Conservation (phyloP, 768 basidiomycete genomes). For the Sarcodon sp. region DNA sequence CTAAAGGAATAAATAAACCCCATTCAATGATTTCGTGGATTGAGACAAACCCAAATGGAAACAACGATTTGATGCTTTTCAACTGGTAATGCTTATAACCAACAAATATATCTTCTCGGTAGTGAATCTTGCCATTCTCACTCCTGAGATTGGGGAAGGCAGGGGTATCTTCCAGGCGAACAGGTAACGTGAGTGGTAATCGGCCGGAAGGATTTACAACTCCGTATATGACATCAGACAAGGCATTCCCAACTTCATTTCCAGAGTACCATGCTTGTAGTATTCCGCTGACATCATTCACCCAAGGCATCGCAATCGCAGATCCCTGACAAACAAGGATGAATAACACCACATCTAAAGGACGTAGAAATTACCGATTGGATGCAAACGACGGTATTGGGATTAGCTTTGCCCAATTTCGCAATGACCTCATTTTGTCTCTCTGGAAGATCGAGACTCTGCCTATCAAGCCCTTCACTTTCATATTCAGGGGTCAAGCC, state of each 20-base stretch:
- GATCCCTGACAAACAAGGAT: conserved; percentile 32
- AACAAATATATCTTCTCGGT: conserved; percentile 51
- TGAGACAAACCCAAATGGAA: conserved; percentile 47
- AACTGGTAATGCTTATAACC: conserved; percentile 62
- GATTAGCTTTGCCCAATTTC: conserved; percentile 38
- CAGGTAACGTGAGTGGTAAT: conserved; percentile 49
- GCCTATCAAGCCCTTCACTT: conserved; percentile 63
- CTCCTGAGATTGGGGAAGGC: conserved; percentile 44
- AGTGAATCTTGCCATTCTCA: conserved; percentile 41
- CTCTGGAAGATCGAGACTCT: conserved; percentile 45
- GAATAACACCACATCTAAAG: neutral
- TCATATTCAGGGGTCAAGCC: conserved; percentile 66
- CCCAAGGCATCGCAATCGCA: conserved; percentile 68
- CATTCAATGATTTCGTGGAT: conserved; percentile 1
- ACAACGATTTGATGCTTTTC: conserved; percentile 38
- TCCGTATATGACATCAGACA: conserved; percentile 54
- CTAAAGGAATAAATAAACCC: conserved; percentile 19
- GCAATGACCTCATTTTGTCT: conserved; percentile 45
- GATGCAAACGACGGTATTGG: conserved; percentile 43
- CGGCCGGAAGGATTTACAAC: conserved; percentile 47
- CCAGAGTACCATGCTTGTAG: conserved; percentile 57
- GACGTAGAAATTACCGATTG: conserved; percentile 36
- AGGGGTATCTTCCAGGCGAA: conserved; percentile 46
- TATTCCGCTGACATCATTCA: conserved; percentile 35
- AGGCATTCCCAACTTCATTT: conserved; percentile 52